Percentiles rank a stretch among this genome's conserved stretches.
Conservation (phyloP, 257 asterid species). For the Anisodus tanguticus region DNA sequence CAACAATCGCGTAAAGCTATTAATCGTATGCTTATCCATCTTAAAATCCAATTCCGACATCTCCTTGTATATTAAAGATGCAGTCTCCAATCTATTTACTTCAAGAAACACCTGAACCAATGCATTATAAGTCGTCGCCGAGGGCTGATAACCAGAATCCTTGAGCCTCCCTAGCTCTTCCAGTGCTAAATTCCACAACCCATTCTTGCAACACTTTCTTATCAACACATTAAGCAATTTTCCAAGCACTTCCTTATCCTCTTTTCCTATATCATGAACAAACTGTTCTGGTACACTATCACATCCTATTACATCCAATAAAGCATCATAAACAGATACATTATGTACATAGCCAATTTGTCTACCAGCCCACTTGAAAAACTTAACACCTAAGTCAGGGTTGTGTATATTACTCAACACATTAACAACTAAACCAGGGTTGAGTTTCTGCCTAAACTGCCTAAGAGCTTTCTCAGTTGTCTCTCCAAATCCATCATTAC, state of each 20-base stretch:
- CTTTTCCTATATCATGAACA: slow-evolving; percentile 59
- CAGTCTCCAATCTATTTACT: slow-evolving; percentile 70
- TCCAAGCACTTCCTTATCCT: slow-evolving; percentile 70
- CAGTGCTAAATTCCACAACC: slow-evolving; percentile 86
- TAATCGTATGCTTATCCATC: slow-evolving; percentile 70
- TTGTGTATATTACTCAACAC: slow-evolving; percentile 65
- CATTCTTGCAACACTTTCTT: slow-evolving; percentile 73
- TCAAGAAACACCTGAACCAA: slow-evolving; percentile 75
- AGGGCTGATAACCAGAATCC: slow-evolving; percentile 78
- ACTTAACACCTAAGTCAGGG: slow-evolving; percentile 72
- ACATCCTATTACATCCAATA: slow-evolving; percentile 60
- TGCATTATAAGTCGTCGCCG: slow-evolving; percentile 68
- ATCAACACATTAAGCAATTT: slow-evolving; percentile 80
- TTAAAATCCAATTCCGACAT: slow-evolving; percentile 66
- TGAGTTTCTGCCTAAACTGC: slow-evolving; percentile 68
- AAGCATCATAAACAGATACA: slow-evolving; percentile 62
- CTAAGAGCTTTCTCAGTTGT: slow-evolving; percentile 77
- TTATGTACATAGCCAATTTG: slow-evolving; percentile 88
- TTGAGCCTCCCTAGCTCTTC: slow-evolving; percentile 92
- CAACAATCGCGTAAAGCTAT: slow-evolving; percentile 58
- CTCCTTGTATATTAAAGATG: slow-evolving; percentile 75
- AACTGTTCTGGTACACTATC: slow-evolving; percentile 46
- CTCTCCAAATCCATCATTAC: slow-evolving; percentile 68
- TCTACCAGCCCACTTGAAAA: slow-evolving; percentile 96
- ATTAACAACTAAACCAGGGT: slow-evolving; percentile 66